Base-by-base conservation (phyloP, 164 flowering plant genomes). In the Cinnamomum micranthum region DNA sequence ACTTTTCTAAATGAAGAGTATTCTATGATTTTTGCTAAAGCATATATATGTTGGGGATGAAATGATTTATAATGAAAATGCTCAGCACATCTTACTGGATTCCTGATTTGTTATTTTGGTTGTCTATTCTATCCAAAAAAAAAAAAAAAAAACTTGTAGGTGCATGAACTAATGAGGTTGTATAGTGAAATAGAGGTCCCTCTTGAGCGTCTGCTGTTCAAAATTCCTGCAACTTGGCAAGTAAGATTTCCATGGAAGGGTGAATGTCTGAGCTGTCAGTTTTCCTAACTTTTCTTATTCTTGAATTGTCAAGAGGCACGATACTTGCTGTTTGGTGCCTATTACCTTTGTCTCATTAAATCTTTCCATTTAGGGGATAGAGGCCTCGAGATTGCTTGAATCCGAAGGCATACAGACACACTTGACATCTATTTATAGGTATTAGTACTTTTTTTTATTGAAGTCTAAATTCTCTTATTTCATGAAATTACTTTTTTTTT, bases 161-260 rank as follows among this genome's bases (percentile, higher is more conserved):
- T 94, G 65, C 96, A 92, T 83, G 90, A 91, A 78, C 84, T 96
- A 70, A 73, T 96, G 83, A 92, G 83, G 77, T 74, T 91, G 79
- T 96, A 96, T 73, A 65, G 84, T 85, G 90, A 88, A 33, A 50
- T 90, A 35, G 85, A 86, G 59, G 91, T 94, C 68, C 89, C 96
- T 75, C 89, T 85, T 28, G 97, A 96, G 77, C 93, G 95, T 50
- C 72, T 96, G 76, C 77, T 96, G 81, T 96, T 92, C 76, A 94
- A 96, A 84, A 94, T 96, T 84, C 98, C 99, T 78, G 84, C 99
- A 75, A 94, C 98, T 65, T 96, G 98, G 99, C 99, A 94, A 81
- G 99, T 95, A 71, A 86, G 22, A 41, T 41, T 1, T 87, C 87
- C 59, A 50, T 62, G 52, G 15, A 52, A 41, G 66, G 59, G 67